Percentiles rank a stretch among this genome's conserved stretches.
phyloP scores from a whole-genome alignment of 2,329 filamentous ascomycete species.

The Thielaviopsis populi region DNA sequence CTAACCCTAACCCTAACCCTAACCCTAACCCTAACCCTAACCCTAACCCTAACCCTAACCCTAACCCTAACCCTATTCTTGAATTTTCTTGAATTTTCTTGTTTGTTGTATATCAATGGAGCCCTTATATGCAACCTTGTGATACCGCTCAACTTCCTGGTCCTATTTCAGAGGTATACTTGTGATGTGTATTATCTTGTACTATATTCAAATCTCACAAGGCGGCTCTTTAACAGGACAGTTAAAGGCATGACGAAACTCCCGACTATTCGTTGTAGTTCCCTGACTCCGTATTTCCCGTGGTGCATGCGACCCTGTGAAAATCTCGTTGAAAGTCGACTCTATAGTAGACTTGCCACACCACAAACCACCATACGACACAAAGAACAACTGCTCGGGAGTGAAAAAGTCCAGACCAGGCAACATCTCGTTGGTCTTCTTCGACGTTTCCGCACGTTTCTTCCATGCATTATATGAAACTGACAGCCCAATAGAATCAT shows the following conservation, averaged over 20 bases:
- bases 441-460: constrained; percentile 32
- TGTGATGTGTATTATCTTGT: too few species aligned
- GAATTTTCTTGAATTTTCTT: constrained; percentile 8
- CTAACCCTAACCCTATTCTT: constrained; percentile 16
- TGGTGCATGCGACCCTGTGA: not conserved
- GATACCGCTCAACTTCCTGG: too few species aligned
- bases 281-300: not conserved
- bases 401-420: constrained; percentile 48
- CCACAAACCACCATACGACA: constrained; percentile 50
- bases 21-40: constrained; percentile 13
- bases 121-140: too few species aligned
- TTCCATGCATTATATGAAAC: constrained; percentile 52
- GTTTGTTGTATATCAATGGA: too few species aligned
- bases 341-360: constrained; percentile 39
- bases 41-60: constrained; percentile 13
- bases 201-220: constrained; percentile 13
- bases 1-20: constrained; percentile 1
- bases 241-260: not conserved
- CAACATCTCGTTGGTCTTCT: constrained; percentile 35
- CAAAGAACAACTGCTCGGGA: constrained; percentile 55
- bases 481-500: constrained; percentile 51
- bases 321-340: not conserved
- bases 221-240: not conserved
- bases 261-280: not conserved
- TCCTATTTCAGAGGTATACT: too few species aligned